These are phyloP conservation scores for Lipomyces oligophaga DNA, from an alignment of 805 yeast genomes.

Conservation along the genomic window DNA sequence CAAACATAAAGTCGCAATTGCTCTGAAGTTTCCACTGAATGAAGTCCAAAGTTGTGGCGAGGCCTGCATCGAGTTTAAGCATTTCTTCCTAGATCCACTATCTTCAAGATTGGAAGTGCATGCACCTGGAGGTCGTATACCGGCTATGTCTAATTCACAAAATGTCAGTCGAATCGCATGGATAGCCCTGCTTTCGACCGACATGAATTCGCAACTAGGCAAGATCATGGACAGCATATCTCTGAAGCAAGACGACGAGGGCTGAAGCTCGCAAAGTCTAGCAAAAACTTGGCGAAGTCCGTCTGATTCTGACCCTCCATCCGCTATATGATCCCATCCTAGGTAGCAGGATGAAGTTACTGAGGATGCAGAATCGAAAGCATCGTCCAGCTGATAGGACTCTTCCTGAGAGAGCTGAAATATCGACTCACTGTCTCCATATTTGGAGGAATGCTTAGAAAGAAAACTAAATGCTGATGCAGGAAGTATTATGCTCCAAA, in stretches of 20 bases:
- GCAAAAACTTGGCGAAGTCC: slow-evolving; percentile 1
- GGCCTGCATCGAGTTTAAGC: slow-evolving; percentile 15
- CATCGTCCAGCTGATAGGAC: no score
- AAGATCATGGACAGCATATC: slow-evolving; percentile 15
- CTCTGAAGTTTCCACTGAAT: slow-evolving; percentile 29
- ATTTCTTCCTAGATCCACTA: slow-evolving; percentile 1
- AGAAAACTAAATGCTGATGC: no score
- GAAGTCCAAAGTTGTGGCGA: slow-evolving; percentile 32
- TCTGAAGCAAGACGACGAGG: slow-evolving; percentile 27
- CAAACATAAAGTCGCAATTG: slow-evolving; percentile 23
- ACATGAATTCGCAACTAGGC: slow-evolving; percentile 12
- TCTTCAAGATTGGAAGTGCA: slow-evolving; percentile 4
- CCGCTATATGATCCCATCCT: no score
- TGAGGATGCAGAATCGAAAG: no score
- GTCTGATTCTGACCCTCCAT: no score
- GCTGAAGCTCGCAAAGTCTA: slow-evolving; percentile 21
- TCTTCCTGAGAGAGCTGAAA: no score
- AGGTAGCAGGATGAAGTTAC: no score
- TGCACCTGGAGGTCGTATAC: slow-evolving; percentile 11
- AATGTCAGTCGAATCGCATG: slow-evolving; percentile 24
- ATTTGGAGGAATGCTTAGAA: no score
- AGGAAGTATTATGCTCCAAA: no score
- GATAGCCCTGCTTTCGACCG: slow-evolving; percentile 17
- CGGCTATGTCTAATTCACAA: slow-evolving; percentile 26
- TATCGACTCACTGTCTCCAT: no score